Base-by-base conservation (phyloP, 2,329 filamentous ascomycete genomes). In the Pseudogymnoascus sp. region DNA sequence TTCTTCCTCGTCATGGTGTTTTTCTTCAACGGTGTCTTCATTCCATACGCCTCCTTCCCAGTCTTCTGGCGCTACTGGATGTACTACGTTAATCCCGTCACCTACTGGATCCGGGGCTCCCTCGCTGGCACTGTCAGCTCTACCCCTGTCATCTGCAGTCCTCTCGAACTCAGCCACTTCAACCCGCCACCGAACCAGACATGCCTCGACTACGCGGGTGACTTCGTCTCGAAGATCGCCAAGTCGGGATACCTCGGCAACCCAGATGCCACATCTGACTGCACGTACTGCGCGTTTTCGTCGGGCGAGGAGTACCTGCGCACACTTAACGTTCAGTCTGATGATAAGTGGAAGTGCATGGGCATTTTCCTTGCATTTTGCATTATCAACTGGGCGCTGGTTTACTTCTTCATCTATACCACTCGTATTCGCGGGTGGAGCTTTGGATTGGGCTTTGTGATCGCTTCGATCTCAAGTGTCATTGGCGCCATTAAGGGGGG, bases 321-420 rank as follows among this genome's bases (percentile, higher is more conserved):
- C 1, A 83, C 78, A 0, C 66, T 90, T 12, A 88, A 89, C 69
- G 68, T 90, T 6, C 28, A 62, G 75, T 25, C 73, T 76, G 1
- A 68, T 18, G 80, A 92, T 61, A 90, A 90, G 75, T 92, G 89
- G 89, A 76, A 83, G 45, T 79, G 87, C 72, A 88, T 91, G 68
- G 89, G 87, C 6, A 86, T 91, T 64, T 90, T 91, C 76, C 68
- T 90, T 7, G 85, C 83, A 1, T 92, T 91, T 71, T 84, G 83
- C 61, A 76, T 88, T 12, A 86, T 83, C 60, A 91, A 91, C 70
- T 91, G 86, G 85, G 76, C 81, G 41, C 73, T 91, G 61, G 87
- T 91, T 0, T 90, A 89, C 72, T 90, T 91, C 75, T 91, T 92
- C 71, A 85, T 91, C 63, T 92, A 88, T 75, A 88, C 84, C 2